Conservation (phyloP, 495 filamentous ascomycete genomes). For the Podospora bellae-mahoneyi region DNA sequence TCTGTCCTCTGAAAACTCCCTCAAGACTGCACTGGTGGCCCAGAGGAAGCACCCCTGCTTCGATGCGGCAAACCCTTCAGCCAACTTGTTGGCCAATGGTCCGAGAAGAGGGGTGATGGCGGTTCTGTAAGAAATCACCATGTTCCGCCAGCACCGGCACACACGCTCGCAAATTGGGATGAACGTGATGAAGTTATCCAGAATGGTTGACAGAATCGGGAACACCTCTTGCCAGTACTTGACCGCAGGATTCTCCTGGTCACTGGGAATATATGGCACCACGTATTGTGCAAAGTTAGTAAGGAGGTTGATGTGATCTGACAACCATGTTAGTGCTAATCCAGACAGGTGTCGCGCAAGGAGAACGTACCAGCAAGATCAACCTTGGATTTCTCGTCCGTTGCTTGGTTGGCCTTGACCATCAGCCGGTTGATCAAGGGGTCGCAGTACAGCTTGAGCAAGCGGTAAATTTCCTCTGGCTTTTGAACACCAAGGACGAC, state of each 20-base stretch:
- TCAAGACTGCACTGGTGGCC: conserved; percentile 90
- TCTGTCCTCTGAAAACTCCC: conserved; percentile 87
- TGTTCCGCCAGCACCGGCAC: conserved; percentile 90
- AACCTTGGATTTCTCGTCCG: conserved; percentile 72
- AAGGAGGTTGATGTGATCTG: conserved; percentile 83
- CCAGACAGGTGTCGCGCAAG: background rate
- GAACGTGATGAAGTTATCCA: conserved; percentile 78
- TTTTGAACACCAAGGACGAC: conserved; percentile 86
- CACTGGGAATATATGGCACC: conserved; percentile 67
- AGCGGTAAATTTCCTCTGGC: conserved; percentile 68
- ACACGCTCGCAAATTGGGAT: conserved; percentile 88
- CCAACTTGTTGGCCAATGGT: conserved; percentile 80
- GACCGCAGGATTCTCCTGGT: conserved; percentile 80
- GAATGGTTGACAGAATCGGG: conserved; percentile 76
- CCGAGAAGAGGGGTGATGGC: conserved; percentile 83
- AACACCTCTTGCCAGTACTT: conserved; percentile 95
- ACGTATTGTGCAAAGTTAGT: conserved; percentile 84
- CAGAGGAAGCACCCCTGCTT: conserved; percentile 96
- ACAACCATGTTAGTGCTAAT: conserved; percentile 28
- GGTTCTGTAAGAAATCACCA: conserved; percentile 92
- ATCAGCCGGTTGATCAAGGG: conserved; percentile 84
- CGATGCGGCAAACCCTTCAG: conserved; percentile 75
- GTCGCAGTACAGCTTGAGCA: conserved; percentile 89
- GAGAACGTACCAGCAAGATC: conserved; percentile 69
- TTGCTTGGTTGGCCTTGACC: conserved; percentile 78